These are phyloP conservation scores for Corylus heterophylla DNA, from an alignment of 306 rosid genomes.

Conservation along the genomic window DNA sequence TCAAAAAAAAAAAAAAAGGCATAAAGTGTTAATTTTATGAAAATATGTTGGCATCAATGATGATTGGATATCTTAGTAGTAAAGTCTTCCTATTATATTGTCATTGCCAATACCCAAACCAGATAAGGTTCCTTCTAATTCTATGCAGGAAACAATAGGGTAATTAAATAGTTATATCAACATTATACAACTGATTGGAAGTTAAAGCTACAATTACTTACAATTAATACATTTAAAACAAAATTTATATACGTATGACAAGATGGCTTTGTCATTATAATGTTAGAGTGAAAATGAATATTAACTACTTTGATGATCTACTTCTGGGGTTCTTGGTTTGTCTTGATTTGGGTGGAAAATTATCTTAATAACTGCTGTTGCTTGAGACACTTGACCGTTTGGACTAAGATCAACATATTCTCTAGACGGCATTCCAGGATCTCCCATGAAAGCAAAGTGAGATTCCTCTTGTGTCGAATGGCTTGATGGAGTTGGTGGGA, in stretches of 20 bases:
- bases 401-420: background rate
- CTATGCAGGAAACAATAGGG: too few relatives aligned
- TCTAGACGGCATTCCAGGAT: background rate
- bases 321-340: background rate
- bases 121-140: too few relatives aligned
- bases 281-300: background rate
- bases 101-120: too few relatives aligned
- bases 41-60: background rate
- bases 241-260: background rate
- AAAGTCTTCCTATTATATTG: background rate
- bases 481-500: constrained; percentile 11
- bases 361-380: background rate
- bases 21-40: background rate
- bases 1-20: too few relatives aligned
- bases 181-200: too few relatives aligned
- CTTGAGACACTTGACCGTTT: constrained; percentile 2
- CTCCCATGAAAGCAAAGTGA: too few relatives aligned
- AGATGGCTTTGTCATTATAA: background rate
- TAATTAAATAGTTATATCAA: too few relatives aligned
- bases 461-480: background rate
- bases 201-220: too few relatives aligned
- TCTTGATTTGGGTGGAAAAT: background rate
- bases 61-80: background rate
- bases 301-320: background rate
- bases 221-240: too few relatives aligned